Evolutionary conservation across 2,329 filamentous ascomycete genomes (phyloP).

Genomic region (Arthrobotrys iridis): DNA sequence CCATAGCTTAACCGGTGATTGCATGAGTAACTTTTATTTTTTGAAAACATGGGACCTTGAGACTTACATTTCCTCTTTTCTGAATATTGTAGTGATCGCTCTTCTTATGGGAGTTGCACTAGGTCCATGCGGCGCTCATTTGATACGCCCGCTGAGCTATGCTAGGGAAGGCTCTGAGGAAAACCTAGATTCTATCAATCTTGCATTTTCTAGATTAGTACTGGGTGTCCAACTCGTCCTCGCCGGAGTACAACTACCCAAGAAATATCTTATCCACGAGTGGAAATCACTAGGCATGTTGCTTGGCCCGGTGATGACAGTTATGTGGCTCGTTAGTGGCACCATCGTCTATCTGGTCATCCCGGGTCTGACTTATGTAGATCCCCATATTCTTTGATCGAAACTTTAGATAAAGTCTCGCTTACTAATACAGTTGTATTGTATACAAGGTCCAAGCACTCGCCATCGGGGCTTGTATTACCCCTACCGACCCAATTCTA

Average conservation of each 20-base stretch:
- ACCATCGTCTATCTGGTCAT: constrained; percentile 80
- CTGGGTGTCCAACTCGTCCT: constrained; percentile 90
- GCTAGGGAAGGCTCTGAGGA: constrained; percentile 66
- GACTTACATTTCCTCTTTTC: not conserved
- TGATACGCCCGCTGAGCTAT: constrained; percentile 80
- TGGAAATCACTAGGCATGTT: constrained; percentile 79
- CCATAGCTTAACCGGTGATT: not conserved
- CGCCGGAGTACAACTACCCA: constrained; percentile 86
- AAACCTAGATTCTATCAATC: constrained; percentile 76
- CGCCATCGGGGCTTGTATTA: constrained; percentile 84
- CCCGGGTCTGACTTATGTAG: constrained; percentile 72
- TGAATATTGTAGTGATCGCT: constrained; percentile 60
- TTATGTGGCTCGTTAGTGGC: constrained; percentile 87
- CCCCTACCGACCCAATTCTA: constrained; percentile 87
- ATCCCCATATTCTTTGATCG: not conserved
- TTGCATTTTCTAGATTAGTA: constrained; percentile 86
- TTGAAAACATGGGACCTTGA: no score
- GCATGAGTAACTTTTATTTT: not conserved
- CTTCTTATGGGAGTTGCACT: constrained; percentile 80
- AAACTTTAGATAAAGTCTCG: not conserved
- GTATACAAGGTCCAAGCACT: constrained; percentile 72
- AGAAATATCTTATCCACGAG: constrained; percentile 79
- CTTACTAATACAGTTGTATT: not conserved
- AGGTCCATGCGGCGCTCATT: constrained; percentile 79
- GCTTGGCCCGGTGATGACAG: constrained; percentile 82